Evolutionary conservation across 257 asterid genomes (phyloP), one percentile per base, ranked within the genome.

Genomic region (Petunia secreta): DNA sequence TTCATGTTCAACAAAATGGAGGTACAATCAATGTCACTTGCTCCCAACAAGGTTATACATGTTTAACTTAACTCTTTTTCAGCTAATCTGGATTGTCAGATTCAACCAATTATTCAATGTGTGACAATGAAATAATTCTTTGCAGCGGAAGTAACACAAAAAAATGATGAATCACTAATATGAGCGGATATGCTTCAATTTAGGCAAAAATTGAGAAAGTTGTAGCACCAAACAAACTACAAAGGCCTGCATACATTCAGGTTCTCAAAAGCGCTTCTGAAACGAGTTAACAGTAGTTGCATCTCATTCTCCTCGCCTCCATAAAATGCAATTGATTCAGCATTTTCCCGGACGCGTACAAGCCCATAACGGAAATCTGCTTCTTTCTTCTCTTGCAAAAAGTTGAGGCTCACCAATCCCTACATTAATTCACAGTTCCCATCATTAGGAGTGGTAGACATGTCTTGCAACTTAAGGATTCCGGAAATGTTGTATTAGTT

Each of bases 291-390:
- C 77, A 94, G 87, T 40, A 92, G 89, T 82, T 91, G 98, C 87
- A 86, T 90, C 91, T 94, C 98, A 81, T 94, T 94, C 84, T 84
- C 89, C 88, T 94, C 98, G 36, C 98, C 98, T 68, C 95, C 97
- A 78, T 94, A 94, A 86, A 94, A 94, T 55, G 98, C 98, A 85
- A 94, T 94, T 80, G 98, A 91, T 84, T 94, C 98, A 52, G 98
- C 98, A 86, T 94, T 94, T 87, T 94, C 98, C 82, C 98, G 84
- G 84, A 94, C 86, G 9, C 98, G 98, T 79, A 93, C 95, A 65
- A 93, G 95, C 65, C 95, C 98, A 75, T 93, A 93, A 40, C 97
- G 91, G 60, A 93, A 93, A 88, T 93, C 98, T 43, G 97, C 98
- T 89, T 93, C 98, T 80, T 91, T 93, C 86, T 93, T 91, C 91